Conservation (phyloP, 1,284 basidiomycete genomes). For the Ustilago bromivora region DNA sequence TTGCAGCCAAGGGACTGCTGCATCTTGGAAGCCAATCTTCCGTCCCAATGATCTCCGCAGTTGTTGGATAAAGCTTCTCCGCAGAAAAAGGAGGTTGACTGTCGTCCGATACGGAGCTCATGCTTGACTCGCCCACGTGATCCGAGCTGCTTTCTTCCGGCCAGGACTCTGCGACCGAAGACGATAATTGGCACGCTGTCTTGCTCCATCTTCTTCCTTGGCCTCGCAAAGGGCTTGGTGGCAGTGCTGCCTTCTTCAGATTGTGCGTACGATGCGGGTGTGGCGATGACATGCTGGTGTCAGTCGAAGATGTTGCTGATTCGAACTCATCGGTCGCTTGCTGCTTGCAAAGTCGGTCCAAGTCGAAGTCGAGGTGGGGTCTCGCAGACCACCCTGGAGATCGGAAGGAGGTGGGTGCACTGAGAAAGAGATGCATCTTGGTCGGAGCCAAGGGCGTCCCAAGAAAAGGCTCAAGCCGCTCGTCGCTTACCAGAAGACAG, state of each 20-base stretch:
- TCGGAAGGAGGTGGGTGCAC: conserved; percentile 40
- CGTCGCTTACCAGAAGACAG: conserved; percentile 39
- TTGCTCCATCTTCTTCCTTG: conserved; percentile 19
- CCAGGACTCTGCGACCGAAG: conserved; percentile 38
- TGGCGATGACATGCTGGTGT: conserved; percentile 12
- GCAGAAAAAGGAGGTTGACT: conserved; percentile 28
- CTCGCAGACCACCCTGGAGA: conserved; percentile 51
- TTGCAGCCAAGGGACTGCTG: conserved; percentile 14
- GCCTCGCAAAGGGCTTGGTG: conserved; percentile 14
- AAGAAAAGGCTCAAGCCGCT: conserved; percentile 26
- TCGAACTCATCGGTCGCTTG: background rate
- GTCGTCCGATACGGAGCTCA: conserved; percentile 39
- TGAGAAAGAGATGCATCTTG: conserved; percentile 46
- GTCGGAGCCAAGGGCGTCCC: conserved; percentile 26
- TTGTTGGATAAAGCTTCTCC: conserved; percentile 12
- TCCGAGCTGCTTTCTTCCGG: conserved; percentile 38
- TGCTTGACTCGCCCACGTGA: conserved; percentile 30
- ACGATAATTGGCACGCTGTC: conserved; percentile 18
- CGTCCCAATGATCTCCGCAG: background rate
- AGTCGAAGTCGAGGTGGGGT: conserved; percentile 40
- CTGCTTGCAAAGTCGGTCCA: conserved; percentile 20
- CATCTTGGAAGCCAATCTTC: conserved; percentile 24
- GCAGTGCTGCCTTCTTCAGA: conserved; percentile 11
- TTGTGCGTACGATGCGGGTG: background rate
- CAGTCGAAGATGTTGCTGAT: background rate